These are phyloP conservation scores for Spergularia marina DNA, from an alignment of 148 eudicot genomes.

Conservation along the genomic window DNA sequence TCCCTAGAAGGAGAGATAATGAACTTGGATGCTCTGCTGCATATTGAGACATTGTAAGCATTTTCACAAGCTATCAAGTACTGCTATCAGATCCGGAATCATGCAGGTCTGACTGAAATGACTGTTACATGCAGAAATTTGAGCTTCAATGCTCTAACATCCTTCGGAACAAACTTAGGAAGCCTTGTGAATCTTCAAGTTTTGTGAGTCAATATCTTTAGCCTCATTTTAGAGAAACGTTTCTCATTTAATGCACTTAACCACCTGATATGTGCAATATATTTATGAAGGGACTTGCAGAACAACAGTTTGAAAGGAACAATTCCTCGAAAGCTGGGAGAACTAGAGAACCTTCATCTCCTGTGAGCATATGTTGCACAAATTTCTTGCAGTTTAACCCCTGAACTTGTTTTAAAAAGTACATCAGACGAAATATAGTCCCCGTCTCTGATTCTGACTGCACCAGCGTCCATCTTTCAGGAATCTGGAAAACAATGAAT, in stretches of 20 bases:
- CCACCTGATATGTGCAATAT: not conserved
- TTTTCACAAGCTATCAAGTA: not conserved
- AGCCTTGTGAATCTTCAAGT: slow-evolving; percentile 56
- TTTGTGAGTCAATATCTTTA: slow-evolving; percentile 43
- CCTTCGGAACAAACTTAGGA: slow-evolving; percentile 63
- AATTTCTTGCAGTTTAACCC: not conserved
- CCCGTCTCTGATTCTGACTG: not conserved
- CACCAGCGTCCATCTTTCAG: slow-evolving; percentile 30
- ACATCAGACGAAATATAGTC: too few species aligned
- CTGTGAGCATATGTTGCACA: slow-evolving; percentile 43
- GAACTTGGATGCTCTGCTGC: slow-evolving; percentile 60
- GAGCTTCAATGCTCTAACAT: slow-evolving; percentile 68
- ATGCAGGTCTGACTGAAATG: not conserved
- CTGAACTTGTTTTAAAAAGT: too few species aligned
- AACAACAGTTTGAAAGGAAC: slow-evolving; percentile 60
- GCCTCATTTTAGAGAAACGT: not conserved
- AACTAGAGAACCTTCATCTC: slow-evolving; percentile 56
- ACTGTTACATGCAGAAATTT: slow-evolving; percentile 49
- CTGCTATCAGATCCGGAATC: not conserved
- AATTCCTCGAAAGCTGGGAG: slow-evolving; percentile 62
- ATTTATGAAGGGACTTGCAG: slow-evolving; percentile 54
- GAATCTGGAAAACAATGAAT: slow-evolving; percentile 66
- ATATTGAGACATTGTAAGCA: slow-evolving; percentile 61
- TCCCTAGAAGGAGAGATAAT: slow-evolving; percentile 71
- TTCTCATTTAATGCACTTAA: not conserved